A percentile compares a stretch with the other conserved stretches of the same genome.
These are phyloP conservation scores for Cladophialophora carrionii DNA, from an alignment of 2,329 filamentous ascomycete species.

Conservation along the genomic window DNA sequence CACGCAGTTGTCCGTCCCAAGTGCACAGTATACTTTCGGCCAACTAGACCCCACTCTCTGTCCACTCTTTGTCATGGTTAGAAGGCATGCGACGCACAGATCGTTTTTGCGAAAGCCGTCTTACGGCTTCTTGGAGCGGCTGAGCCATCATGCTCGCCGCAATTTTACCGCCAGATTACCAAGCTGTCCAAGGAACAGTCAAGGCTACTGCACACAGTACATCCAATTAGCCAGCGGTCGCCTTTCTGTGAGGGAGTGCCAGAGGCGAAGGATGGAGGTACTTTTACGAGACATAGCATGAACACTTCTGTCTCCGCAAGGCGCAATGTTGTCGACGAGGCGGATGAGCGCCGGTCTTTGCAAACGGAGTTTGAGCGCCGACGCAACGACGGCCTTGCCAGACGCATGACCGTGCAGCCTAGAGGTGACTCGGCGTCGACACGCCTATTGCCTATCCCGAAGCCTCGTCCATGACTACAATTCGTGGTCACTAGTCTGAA, in stretches of 20 bases:
- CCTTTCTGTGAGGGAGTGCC: background rate
- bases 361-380: background rate
- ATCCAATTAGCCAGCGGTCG: background rate
- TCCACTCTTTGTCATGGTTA: background rate
- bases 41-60: slow-evolving; percentile 6
- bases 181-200: slow-evolving; percentile 16
- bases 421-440: background rate
- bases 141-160: background rate
- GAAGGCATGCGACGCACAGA: background rate
- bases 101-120: background rate
- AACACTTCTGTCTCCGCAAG: slow-evolving; percentile 11
- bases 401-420: background rate
- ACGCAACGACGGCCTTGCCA: slow-evolving; percentile 3
- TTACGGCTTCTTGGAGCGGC: background rate
- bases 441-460: background rate
- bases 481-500: background rate
- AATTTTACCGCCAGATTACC: slow-evolving; percentile 16
- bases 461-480: background rate
- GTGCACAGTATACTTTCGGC: background rate
- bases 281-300: slow-evolving; percentile 3
- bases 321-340: slow-evolving; percentile 1
- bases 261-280: background rate
- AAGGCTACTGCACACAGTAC: background rate
- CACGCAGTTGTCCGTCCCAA: background rate
- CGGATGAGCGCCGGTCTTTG: background rate